A percentile compares a stretch with the other conserved stretches of the same genome.
phyloP scores from a whole-genome alignment of 345 rosid species.

The Hibiscus syriacus region DNA sequence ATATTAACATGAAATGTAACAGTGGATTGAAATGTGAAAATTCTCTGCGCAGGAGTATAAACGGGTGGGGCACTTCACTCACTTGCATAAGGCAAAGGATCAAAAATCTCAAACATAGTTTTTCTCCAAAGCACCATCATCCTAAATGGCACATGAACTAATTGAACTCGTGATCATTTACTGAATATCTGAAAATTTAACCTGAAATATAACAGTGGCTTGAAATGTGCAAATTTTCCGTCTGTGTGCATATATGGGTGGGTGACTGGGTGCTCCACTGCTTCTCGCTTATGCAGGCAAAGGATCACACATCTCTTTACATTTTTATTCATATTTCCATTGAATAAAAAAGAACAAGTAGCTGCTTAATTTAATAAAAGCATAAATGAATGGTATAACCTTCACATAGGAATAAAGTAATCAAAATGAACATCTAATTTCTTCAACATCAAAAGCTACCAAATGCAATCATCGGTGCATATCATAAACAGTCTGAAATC shows the following conservation, averaged over 20 bases:
- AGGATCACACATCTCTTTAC: background rate
- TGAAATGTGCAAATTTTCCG: background rate
- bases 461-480: background rate
- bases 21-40: background rate
- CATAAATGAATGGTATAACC: background rate
- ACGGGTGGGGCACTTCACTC: too few species aligned
- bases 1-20: background rate
- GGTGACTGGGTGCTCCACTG: too few species aligned
- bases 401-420: background rate
- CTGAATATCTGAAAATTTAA: too few species aligned
- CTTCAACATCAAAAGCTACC: background rate
- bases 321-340: background rate
- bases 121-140: too few species aligned
- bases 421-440: background rate
- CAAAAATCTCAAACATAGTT: too few species aligned
- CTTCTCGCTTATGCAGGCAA: background rate
- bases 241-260: background rate
- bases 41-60: background rate
- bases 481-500: background rate
- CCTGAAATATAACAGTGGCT: background rate
- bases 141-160: too few species aligned
- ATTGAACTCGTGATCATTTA: too few species aligned
- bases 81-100: too few species aligned
- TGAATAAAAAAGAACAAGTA: background rate
- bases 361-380: background rate